These are phyloP conservation scores for Galeopsis tetrahit DNA, from an alignment of 257 asterid genomes.

Conservation along the genomic window DNA sequence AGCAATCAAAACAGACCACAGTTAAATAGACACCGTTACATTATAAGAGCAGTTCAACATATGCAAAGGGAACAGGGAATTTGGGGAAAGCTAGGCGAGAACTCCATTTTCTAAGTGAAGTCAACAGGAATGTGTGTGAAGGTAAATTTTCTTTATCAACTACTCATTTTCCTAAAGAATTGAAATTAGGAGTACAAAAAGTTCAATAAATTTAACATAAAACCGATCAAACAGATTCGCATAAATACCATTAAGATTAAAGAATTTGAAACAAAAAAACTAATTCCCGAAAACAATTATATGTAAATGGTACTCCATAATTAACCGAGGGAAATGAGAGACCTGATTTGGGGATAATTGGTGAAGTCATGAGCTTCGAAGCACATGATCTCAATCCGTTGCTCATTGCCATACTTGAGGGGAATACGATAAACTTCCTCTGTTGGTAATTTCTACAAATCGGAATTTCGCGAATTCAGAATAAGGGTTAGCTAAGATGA, in stretches of 20 bases:
- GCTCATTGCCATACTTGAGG: conserved; percentile 58
- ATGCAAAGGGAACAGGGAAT: background rate
- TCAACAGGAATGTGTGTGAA: background rate
- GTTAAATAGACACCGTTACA: background rate
- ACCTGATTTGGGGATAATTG: conserved; percentile 59
- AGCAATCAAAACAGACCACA: background rate
- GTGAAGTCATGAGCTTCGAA: conserved; percentile 55
- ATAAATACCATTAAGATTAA: background rate
- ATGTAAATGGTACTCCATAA: background rate
- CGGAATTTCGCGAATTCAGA: background rate
- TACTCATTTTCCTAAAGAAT: background rate
- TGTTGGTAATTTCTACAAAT: background rate
- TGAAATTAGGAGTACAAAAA: background rate
- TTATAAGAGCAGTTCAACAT: background rate
- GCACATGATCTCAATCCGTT: conserved; percentile 56
- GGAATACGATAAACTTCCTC: background rate
- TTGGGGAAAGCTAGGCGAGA: background rate
- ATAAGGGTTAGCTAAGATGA: conserved; percentile 28
- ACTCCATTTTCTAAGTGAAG: background rate
- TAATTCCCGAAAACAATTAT: background rate
- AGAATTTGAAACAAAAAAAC: background rate
- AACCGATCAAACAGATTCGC: background rate
- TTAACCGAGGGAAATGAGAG: background rate
- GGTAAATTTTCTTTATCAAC: background rate
- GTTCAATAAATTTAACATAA: background rate